Evolutionary conservation across 2,329 filamentous ascomycete genomes (phyloP).

Genomic region (Colletotrichum lini): DNA sequence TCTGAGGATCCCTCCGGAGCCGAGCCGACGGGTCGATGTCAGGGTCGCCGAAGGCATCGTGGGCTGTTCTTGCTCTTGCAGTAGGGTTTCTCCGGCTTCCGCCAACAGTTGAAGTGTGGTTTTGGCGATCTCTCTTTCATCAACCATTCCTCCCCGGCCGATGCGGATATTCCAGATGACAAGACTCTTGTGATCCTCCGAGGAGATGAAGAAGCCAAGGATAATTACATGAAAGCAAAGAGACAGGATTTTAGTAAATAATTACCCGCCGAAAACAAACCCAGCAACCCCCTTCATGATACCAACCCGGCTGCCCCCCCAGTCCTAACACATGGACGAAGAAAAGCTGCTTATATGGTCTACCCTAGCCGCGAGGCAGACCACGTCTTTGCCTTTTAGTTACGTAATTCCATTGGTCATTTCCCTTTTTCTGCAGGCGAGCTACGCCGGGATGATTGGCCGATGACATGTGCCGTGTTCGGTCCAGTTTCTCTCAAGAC

Average conservation of each 20-base stretch:
- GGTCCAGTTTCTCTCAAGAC: conserved; percentile 7
- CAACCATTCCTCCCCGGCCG: conserved; percentile 17
- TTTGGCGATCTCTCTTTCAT: conserved; percentile 26
- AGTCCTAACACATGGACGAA: conserved; percentile 16
- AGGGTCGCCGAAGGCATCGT: conserved; percentile 23
- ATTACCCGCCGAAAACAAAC: conserved; percentile 4
- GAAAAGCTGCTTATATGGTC: conserved; percentile 25
- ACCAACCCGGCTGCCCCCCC: conserved; percentile 7
- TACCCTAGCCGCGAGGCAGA: background rate
- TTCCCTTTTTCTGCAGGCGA: conserved; percentile 7
- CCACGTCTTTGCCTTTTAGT: conserved; percentile 5
- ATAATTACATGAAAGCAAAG: background rate
- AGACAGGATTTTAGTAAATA: no score
- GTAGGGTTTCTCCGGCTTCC: conserved; percentile 15
- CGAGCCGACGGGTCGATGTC: conserved; percentile 8
- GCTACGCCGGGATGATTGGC: conserved; percentile 24
- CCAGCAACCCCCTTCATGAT: conserved; percentile 3
- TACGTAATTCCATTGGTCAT: conserved; percentile 42
- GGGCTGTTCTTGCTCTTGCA: conserved; percentile 21
- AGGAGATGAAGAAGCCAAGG: background rate
- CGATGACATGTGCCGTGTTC: conserved; percentile 12
- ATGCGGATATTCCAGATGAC: conserved; percentile 6
- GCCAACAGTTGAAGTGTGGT: conserved; percentile 28
- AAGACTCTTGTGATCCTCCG: background rate
- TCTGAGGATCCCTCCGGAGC: background rate